These are phyloP conservation scores for Apiospora sp. DNA, from an alignment of 2,329 filamentous ascomycete species.

Conservation along the genomic window DNA sequence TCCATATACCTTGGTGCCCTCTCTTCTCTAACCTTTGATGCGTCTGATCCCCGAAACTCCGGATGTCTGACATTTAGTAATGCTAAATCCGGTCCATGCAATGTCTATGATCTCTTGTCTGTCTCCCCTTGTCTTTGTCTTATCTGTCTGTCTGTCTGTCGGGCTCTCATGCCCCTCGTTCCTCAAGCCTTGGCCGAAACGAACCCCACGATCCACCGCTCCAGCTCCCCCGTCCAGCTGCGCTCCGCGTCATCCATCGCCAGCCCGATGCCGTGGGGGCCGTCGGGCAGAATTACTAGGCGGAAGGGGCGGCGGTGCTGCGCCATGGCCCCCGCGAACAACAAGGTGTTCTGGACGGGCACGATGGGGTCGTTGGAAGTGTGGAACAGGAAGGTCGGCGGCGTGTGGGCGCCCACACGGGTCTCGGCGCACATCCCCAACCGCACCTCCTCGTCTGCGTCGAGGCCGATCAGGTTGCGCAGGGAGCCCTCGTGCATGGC, in stretches of 20 bases:
- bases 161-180: too few species aligned
- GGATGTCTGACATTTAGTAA: neutral
- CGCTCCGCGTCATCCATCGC: constrained; percentile 35
- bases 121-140: too few species aligned
- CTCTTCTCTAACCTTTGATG: neutral
- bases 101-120: neutral
- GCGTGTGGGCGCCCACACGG: constrained; percentile 36
- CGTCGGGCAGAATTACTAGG: constrained; percentile 40
- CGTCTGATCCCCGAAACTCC: neutral
- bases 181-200: neutral
- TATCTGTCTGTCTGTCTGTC: neutral
- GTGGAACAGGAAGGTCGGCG: constrained; percentile 47
- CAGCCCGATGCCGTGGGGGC: constrained; percentile 39
- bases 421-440: constrained; percentile 37
- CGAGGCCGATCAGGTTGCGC: constrained; percentile 34
- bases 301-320: constrained; percentile 34
- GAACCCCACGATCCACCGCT: constrained; percentile 38
- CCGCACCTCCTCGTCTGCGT: constrained; percentile 27
- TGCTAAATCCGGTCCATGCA: neutral
- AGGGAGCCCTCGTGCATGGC: constrained; percentile 32
- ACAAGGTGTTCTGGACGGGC: constrained; percentile 39
- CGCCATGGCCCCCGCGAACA: constrained; percentile 39
- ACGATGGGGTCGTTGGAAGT: constrained; percentile 40
- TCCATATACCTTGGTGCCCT: neutral
- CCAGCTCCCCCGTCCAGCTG: constrained; percentile 40